Percentiles rank a stretch among this genome's conserved stretches.
phyloP scores from a whole-genome alignment of 768 basidiomycete genomes.

The Tylopilus plumbeoviolaceoides region DNA sequence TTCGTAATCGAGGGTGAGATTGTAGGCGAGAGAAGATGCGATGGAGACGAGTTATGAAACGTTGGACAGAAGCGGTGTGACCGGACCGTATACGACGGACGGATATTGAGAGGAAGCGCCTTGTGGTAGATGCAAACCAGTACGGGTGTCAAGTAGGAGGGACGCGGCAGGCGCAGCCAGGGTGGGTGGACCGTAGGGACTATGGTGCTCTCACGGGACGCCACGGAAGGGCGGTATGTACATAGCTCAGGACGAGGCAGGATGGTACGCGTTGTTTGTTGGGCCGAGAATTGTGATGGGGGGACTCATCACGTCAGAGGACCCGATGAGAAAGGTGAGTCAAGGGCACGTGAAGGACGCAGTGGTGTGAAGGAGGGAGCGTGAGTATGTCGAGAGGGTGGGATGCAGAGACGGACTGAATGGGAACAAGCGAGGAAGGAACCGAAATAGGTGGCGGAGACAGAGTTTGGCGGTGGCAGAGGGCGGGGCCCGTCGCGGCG shows the following conservation, averaged over 20 bases:
- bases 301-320: neutral
- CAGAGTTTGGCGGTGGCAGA: too few relatives aligned
- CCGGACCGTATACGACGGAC: neutral
- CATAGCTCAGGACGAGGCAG: neutral
- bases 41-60: neutral
- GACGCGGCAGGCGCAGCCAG: too few relatives aligned
- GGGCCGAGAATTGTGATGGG: neutral
- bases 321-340: neutral
- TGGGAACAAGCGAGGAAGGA: neutral
- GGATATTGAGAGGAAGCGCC: slow-evolving; percentile 3
- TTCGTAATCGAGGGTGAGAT: slow-evolving; percentile 14
- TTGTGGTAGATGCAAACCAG: neutral
- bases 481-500: too few relatives aligned
- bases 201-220: slow-evolving; percentile 5
- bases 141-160: too few relatives aligned
- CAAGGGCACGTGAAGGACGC: neutral
- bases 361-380: neutral
- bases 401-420: too few relatives aligned
- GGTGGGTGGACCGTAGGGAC: neutral
- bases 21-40: slow-evolving; percentile 10
- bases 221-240: neutral
- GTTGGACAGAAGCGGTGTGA: neutral
- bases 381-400: too few relatives aligned
- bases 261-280: neutral
- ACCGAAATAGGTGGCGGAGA: too few relatives aligned